phyloP scores from a whole-genome alignment of 768 basidiomycete genomes.

The Panaeolus cyanescens region DNA sequence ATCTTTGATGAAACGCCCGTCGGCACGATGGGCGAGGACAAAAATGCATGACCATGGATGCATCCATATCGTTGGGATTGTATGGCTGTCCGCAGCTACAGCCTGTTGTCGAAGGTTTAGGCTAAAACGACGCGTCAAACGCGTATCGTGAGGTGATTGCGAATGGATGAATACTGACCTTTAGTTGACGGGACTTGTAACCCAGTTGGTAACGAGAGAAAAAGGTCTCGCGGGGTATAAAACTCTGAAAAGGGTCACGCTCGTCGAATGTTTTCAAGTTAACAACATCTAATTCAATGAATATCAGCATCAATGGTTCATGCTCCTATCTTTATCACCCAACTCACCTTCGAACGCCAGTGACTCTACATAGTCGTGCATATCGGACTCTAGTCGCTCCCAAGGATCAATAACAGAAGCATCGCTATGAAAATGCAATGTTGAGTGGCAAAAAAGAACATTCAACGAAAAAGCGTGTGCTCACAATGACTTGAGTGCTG shows the following conservation, averaged over 20 bases:
- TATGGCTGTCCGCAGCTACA: constrained; percentile 54
- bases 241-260: constrained; percentile 32
- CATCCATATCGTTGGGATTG: constrained; percentile 35
- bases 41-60: constrained; percentile 47
- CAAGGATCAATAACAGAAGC: constrained; percentile 38
- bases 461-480: constrained; percentile 16
- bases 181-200: constrained; percentile 30
- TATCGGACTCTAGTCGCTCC: constrained; percentile 54
- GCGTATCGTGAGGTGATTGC: too few relatives aligned
- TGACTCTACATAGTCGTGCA: constrained; percentile 47
- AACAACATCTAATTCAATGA: constrained; percentile 41
- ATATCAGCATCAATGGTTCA: too few relatives aligned
- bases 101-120: constrained; percentile 35
- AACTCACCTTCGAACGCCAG: constrained; percentile 47
- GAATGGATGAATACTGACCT: constrained; percentile 22
- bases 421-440: constrained; percentile 32
- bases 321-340: too few relatives aligned
- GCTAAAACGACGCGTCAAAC: constrained; percentile 32
- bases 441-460: not conserved
- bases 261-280: constrained; percentile 40
- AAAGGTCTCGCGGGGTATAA: constrained; percentile 44
- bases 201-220: constrained; percentile 50
- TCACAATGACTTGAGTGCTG: constrained; percentile 50
- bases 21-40: constrained; percentile 55
- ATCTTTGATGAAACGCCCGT: constrained; percentile 48